A percentile compares a stretch with the other conserved stretches of the same genome.
phyloP scores from a whole-genome alignment of 2,329 filamentous ascomycete species.

The Plectosphaerella plurivora region DNA sequence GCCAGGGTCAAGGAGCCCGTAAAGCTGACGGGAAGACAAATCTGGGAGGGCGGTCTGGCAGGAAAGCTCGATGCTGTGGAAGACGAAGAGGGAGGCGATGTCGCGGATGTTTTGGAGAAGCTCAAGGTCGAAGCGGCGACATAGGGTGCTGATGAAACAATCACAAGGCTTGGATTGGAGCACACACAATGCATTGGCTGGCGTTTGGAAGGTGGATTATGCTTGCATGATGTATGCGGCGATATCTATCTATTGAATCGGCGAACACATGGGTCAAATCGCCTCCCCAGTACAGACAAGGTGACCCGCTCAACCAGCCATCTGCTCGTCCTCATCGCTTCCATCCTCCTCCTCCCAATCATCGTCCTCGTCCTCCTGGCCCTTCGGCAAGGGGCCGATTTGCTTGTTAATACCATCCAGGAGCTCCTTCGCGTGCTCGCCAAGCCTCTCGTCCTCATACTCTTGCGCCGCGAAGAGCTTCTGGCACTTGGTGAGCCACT shows the following conservation, averaged over 20 bases:
- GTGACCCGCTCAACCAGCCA: slow-evolving; percentile 35
- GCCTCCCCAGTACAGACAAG: neutral
- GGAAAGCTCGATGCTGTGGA: slow-evolving; percentile 63
- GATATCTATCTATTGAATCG: neutral
- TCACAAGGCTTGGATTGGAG: neutral
- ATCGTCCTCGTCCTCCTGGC: slow-evolving; percentile 49
- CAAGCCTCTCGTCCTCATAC: slow-evolving; percentile 79
- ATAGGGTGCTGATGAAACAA: neutral
- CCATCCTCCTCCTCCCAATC: slow-evolving; percentile 44
- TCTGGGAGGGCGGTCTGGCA: slow-evolving; percentile 73
- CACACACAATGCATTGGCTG: neutral
- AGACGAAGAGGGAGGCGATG: slow-evolving; percentile 61
- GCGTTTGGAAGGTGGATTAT: neutral
- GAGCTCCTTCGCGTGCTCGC: slow-evolving; percentile 71
- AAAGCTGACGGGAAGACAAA: slow-evolving; percentile 66
- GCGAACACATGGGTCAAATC: neutral
- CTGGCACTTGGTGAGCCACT: slow-evolving; percentile 79
- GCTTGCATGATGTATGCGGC: neutral
- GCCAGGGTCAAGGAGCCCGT: slow-evolving; percentile 70
- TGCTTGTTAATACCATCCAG: slow-evolving; percentile 58
- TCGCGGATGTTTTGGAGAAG: slow-evolving; percentile 61
- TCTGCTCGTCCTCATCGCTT: slow-evolving; percentile 49
- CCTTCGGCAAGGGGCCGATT: slow-evolving; percentile 55
- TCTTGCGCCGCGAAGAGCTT: slow-evolving; percentile 73
- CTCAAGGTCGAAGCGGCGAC: slow-evolving; percentile 60